Evolutionary conservation across 2,329 filamentous ascomycete genomes (phyloP).

Genomic region (Aspergillus tubingensis): DNA sequence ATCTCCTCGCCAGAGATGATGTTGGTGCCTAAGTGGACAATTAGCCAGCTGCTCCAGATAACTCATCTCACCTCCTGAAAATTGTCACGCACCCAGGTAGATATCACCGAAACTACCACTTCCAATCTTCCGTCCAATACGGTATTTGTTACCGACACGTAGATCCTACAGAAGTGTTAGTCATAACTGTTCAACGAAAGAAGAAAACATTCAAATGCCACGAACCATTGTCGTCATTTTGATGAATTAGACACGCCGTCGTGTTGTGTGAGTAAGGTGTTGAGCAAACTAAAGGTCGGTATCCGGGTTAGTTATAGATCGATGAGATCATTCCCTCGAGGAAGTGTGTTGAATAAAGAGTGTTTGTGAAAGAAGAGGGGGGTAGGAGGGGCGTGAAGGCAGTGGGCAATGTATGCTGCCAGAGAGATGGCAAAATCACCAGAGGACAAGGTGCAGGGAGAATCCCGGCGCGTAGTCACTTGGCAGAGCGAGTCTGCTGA

Average conservation of each 20-base stretch:
- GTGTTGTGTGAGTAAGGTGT: conserved; percentile 26
- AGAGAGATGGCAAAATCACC: not conserved
- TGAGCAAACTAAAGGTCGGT: conserved; percentile 14
- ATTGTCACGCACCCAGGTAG: conserved; percentile 68
- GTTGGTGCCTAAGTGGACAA: conserved; percentile 73
- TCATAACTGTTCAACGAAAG: not conserved
- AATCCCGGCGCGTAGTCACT: conserved; percentile 3
- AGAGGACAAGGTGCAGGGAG: not conserved
- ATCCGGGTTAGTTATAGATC: not conserved
- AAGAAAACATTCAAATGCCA: conserved; percentile 1
- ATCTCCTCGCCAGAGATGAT: conserved; percentile 99
- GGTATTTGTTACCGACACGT: conserved; percentile 99
- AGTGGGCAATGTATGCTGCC: not conserved
- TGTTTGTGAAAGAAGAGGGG: not conserved
- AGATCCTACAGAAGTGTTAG: conserved; percentile 71
- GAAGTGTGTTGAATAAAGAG: not conserved
- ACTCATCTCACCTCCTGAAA: not conserved
- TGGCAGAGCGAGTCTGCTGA: not conserved
- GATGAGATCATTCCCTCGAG: not conserved
- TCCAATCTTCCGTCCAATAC: conserved; percentile 98
- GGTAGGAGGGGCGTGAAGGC: not conserved
- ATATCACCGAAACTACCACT: conserved; percentile 98
- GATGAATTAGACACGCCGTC: conserved; percentile 31
- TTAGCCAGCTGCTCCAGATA: conserved; percentile 15
- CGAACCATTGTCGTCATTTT: conserved; percentile 45